These are phyloP conservation scores for Cutaneotrichosporon sp. DNA, from an alignment of 1,284 basidiomycete species.

Conservation along the genomic window DNA sequence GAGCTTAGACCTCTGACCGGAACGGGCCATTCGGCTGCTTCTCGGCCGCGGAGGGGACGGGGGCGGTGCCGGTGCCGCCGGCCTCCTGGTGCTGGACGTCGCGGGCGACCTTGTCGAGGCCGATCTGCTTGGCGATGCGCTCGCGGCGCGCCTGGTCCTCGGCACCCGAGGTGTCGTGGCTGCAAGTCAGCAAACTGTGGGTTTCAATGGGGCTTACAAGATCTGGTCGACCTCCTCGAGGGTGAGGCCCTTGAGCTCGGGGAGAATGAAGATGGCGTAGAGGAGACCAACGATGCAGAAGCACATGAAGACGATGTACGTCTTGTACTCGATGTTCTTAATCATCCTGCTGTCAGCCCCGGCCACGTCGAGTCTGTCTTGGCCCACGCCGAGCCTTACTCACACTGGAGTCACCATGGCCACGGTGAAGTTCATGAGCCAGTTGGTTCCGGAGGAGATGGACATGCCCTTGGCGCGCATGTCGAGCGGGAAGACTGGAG, in stretches of 20 bases:
- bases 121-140: constrained; percentile 50
- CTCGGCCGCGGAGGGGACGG: not conserved
- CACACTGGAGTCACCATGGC: constrained; percentile 34
- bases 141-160: constrained; percentile 48
- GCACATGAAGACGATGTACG: constrained; percentile 52
- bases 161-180: constrained; percentile 40
- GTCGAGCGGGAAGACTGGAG: constrained; percentile 47
- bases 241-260: constrained; percentile 44
- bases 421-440: constrained; percentile 49
- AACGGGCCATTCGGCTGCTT: not conserved
- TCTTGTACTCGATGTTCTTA: constrained; percentile 44
- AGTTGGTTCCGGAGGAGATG: constrained; percentile 43
- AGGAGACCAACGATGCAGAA: constrained; percentile 50
- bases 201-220: constrained; percentile 22
- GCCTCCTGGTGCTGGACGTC: constrained; percentile 44
- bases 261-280: constrained; percentile 45
- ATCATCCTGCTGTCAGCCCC: constrained; percentile 42
- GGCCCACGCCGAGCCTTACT: too few species aligned
- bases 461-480: constrained; percentile 53
- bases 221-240: constrained; percentile 48
- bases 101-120: constrained; percentile 49
- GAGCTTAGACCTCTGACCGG: not conserved
- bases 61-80: not conserved
- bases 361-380: not conserved
- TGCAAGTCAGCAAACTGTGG: not conserved